Conservation (phyloP, 192 early-diverging fungal genomes). For the Phlyctochytrium bullatum region DNA sequence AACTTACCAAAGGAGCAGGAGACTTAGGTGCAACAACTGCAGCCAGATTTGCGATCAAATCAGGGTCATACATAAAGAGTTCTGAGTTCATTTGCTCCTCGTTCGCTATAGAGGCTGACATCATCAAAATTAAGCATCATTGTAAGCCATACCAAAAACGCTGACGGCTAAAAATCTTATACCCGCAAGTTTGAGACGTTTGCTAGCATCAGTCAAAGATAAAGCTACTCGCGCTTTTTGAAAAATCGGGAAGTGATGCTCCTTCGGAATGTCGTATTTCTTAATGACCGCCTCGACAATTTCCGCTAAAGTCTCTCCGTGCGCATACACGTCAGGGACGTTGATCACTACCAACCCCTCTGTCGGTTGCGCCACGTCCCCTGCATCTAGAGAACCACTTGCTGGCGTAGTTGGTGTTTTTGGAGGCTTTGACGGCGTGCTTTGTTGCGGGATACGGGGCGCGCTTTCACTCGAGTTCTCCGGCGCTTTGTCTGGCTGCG, state of each 20-base stretch:
- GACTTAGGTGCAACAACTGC: constrained; percentile 67
- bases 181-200: constrained; percentile 60
- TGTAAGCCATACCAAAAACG: constrained; percentile 62
- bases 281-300: constrained; percentile 61
- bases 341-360: constrained; percentile 63
- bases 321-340: constrained; percentile 35
- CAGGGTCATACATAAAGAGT: constrained; percentile 86
- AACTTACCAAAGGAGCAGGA: neutral
- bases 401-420: neutral
- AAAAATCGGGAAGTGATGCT: constrained; percentile 75
- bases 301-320: constrained; percentile 45
- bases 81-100: constrained; percentile 65
- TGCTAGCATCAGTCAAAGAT: constrained; percentile 42
- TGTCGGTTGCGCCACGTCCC: neutral
- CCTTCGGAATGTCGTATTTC: constrained; percentile 65
- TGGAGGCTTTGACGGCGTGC: constrained; percentile 10
- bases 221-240: constrained; percentile 77
- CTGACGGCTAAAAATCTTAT: constrained; percentile 78
- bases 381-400: neutral
- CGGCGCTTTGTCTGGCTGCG: too few relatives aligned
- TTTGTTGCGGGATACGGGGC: too few relatives aligned
- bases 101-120: constrained; percentile 54
- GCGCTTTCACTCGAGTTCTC: too few relatives aligned
- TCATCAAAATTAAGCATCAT: constrained; percentile 24
- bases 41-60: constrained; percentile 75